Evolutionary conservation across 2,329 filamentous ascomycete species (phyloP).

Genomic region (Dothistroma septosporum): DNA sequence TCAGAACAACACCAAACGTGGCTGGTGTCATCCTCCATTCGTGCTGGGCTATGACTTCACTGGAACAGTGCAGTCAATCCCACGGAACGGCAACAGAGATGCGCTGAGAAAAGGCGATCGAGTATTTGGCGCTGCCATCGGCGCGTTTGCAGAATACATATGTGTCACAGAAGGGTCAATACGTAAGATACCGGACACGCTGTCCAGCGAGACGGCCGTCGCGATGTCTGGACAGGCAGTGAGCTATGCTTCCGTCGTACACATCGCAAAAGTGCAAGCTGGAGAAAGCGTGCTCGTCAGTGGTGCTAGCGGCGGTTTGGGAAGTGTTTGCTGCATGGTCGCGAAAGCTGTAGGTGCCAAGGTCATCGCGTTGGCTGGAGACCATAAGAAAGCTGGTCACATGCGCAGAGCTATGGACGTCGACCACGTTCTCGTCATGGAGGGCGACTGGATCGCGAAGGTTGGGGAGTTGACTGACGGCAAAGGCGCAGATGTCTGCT

Average conservation of each 20-base stretch:
- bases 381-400: conserved; percentile 41
- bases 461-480: conserved; percentile 48
- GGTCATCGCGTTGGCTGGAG: conserved; percentile 53
- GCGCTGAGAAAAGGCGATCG: conserved; percentile 45
- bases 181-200: conserved; percentile 43
- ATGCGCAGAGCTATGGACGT: conserved; percentile 31
- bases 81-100: conserved; percentile 21
- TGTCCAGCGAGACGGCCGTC: conserved; percentile 50
- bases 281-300: conserved; percentile 54
- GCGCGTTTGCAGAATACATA: conserved; percentile 53
- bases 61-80: conserved; percentile 47
- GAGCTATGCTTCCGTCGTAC: conserved; percentile 49
- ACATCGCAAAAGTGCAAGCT: conserved; percentile 39
- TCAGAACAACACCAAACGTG: conserved; percentile 49
- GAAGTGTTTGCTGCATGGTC: conserved; percentile 54
- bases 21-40: conserved; percentile 56
- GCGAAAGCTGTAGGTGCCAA: conserved; percentile 51
- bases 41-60: conserved; percentile 59
- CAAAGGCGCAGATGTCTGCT: conserved; percentile 54
- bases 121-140: conserved; percentile 53
- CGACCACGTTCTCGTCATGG: conserved; percentile 39
- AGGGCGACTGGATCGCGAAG: conserved; percentile 49
- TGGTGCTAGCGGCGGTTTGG: conserved; percentile 54
- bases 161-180: conserved; percentile 40
- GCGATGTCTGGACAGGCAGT: conserved; percentile 53